A percentile compares a stretch with the other conserved stretches of the same genome.
Evolutionary conservation across 352 stramenopile species (phyloP).

Genomic region (Phytophthora chlamydospora): DNA sequence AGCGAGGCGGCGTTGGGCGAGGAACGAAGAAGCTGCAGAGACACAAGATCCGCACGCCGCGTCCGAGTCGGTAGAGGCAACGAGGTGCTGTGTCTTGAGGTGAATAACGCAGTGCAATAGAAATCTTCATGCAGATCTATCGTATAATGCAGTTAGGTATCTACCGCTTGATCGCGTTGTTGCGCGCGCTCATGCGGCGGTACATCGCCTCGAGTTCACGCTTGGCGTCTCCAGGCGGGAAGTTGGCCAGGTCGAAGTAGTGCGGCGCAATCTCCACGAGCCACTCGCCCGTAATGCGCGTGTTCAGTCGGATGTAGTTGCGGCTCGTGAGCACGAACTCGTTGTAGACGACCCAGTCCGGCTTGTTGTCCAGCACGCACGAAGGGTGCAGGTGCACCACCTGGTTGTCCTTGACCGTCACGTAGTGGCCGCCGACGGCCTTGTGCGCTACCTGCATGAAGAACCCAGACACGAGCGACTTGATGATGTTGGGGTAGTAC

Average conservation of each 20-base stretch:
- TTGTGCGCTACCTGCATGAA: conserved; percentile 98
- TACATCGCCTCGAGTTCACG: conserved; percentile 93
- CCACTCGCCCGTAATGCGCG: conserved; percentile 93
- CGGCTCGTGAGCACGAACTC: conserved; percentile 99
- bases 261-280: conserved; percentile 94
- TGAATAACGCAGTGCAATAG: conserved; percentile 11
- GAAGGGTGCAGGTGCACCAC: conserved; percentile 97
- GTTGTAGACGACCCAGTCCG: conserved; percentile 98
- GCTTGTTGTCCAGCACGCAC: conserved; percentile 96
- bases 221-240: conserved; percentile 96
- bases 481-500: conserved; percentile 94
- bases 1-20: conserved; percentile 31
- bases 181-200: conserved; percentile 55
- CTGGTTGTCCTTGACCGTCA: conserved; percentile 99
- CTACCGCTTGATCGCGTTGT: conserved; percentile 40
- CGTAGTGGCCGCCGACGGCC: conserved; percentile 91
- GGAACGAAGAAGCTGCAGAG: conserved; percentile 67
- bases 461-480: conserved; percentile 95
- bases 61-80: conserved; percentile 19
- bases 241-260: conserved; percentile 98
- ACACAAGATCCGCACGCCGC: conserved; percentile 57
- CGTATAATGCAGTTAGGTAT: conserved; percentile 37
- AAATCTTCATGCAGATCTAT: conserved; percentile 28
- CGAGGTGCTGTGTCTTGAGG: background rate
- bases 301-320: conserved; percentile 99